Conservation (phyloP, 2,329 filamentous ascomycete species). For the Leptographium radiaticola region DNA sequence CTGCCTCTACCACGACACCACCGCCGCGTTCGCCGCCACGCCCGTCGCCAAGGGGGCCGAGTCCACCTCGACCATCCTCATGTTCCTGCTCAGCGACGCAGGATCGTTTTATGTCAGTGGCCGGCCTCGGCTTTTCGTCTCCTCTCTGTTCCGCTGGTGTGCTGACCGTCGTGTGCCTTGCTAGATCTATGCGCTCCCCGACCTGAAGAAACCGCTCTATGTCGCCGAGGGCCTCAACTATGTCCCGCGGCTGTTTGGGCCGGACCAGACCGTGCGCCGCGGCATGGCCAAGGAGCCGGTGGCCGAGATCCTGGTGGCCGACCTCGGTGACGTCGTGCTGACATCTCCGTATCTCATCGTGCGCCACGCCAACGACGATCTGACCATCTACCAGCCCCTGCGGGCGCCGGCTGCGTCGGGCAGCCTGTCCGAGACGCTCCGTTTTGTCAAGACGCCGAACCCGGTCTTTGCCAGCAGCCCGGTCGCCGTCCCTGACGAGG, state of each 20-base stretch:
- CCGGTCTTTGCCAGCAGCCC: constrained; percentile 48
- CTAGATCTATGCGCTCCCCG: constrained; percentile 64
- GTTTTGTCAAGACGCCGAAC: constrained; percentile 66
- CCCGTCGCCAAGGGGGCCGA: constrained; percentile 26
- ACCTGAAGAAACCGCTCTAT: constrained; percentile 59
- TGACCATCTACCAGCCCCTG: constrained; percentile 79
- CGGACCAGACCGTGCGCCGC: constrained; percentile 57
- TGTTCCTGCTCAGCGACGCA: constrained; percentile 66
- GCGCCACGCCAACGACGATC: constrained; percentile 66
- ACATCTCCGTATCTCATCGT: constrained; percentile 70
- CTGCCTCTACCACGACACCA: constrained; percentile 63
- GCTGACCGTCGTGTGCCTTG: not conserved
- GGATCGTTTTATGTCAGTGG: constrained; percentile 59
- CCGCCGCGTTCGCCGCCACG: constrained; percentile 37
- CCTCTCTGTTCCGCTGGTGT: not conserved
- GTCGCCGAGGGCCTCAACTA: constrained; percentile 65
- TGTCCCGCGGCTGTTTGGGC: constrained; percentile 61
- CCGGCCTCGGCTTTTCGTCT: no score
- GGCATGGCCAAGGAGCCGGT: constrained; percentile 60
- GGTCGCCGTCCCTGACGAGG: constrained; percentile 31
- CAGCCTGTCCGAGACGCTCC: constrained; percentile 33
- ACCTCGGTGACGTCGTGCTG: constrained; percentile 63
- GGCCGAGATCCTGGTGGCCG: constrained; percentile 68
- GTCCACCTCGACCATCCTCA: constrained; percentile 40
- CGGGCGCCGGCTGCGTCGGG: constrained; percentile 20